phyloP scores from a whole-genome alignment of 352 stramenopile genomes.

The Elongisporangium prolatum region DNA sequence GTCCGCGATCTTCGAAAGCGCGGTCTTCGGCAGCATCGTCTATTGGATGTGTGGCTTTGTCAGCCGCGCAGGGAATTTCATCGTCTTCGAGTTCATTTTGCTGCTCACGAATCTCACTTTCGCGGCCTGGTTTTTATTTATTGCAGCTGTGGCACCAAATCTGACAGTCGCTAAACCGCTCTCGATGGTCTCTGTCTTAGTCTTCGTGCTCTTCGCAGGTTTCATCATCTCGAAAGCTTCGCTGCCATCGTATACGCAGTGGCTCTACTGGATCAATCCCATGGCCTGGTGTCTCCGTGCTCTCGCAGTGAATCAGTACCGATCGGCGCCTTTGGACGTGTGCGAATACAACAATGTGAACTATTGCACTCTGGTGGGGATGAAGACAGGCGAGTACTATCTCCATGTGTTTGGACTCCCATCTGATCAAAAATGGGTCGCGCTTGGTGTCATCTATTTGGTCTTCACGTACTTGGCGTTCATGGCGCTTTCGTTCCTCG shows the following conservation, averaged over 20 bases:
- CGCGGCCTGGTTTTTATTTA: slow-evolving; percentile 42
- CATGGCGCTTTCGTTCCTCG: slow-evolving; percentile 15
- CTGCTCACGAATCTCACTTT: slow-evolving; percentile 46
- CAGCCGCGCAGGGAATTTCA: slow-evolving; percentile 18
- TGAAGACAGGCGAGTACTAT: slow-evolving; percentile 24
- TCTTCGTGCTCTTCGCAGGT: slow-evolving; percentile 44
- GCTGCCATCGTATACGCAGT: slow-evolving; percentile 36
- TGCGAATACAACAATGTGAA: slow-evolving; percentile 23
- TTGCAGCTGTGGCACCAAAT: slow-evolving; percentile 24
- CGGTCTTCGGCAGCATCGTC: slow-evolving; percentile 75
- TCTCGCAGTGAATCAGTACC: slow-evolving; percentile 29
- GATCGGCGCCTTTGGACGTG: slow-evolving; percentile 5
- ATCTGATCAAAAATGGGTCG: slow-evolving; percentile 16
- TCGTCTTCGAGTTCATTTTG: slow-evolving; percentile 42
- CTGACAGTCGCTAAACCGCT: slow-evolving; percentile 31
- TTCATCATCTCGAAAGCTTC: slow-evolving; percentile 42
- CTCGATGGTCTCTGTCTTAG: slow-evolving; percentile 24
- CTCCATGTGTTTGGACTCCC: slow-evolving; percentile 21
- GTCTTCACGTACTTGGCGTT: slow-evolving; percentile 13
- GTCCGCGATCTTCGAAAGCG: slow-evolving; percentile 42
- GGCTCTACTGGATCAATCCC: slow-evolving; percentile 57
- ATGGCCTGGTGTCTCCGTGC: slow-evolving; percentile 34
- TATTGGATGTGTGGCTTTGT: slow-evolving; percentile 80
- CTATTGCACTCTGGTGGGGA: slow-evolving; percentile 21
- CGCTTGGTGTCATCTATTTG: slow-evolving; percentile 21